Evolutionary conservation across 805 yeast genomes (phyloP), one percentile per base, ranked within the genome.

Genomic region (Candida koratica): DNA sequence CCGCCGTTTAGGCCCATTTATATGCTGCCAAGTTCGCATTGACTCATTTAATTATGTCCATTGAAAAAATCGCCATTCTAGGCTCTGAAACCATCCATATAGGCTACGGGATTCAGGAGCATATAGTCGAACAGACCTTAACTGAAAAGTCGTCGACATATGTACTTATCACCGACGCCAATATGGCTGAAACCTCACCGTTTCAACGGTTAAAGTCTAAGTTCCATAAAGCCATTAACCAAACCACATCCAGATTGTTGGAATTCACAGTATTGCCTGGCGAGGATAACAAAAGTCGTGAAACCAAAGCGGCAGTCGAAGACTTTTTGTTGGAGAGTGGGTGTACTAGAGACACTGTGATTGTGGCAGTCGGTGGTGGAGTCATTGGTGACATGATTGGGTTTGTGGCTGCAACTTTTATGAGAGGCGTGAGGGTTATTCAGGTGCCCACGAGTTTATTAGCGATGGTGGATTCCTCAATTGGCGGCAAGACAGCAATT

Each of bases 381-480:
- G 94, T 93, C 35, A 90, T 93, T 60, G 98, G 98, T 42, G 98
- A 93, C 56, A 90, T 93, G 98, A 85, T 90, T 47, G 98, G 98
- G 4, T 93, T 79, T 57, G 97, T 93, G 27, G 98, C 98, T n/a
- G 90, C 98, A 20, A 93, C 98, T 2, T 93, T 93, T 60, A 93
- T 93, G 98, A 77, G 98, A 57, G 98, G 98, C 39, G 95, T 93
- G 6, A 74, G 96, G 44, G 87, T 88, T 39, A 81, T 88, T 28
- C 98, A 93, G 60, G 73, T 93, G 18, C 98, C 98, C 38, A 93
- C 98, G 5, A 84, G 96, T 22, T 64, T 93, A 45, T 71, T 93
- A 44, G 82, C 98, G 6, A 93, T 93, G 98, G 98, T 93, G 22
- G 98, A 93, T 60, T 88, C 97, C 8, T 86, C 97, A 4, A 87